Evolutionary conservation across 2,329 filamentous ascomycete genomes (phyloP), one percentile per base, ranked within the genome.

Genomic region (Colletotrichum abscissum): DNA sequence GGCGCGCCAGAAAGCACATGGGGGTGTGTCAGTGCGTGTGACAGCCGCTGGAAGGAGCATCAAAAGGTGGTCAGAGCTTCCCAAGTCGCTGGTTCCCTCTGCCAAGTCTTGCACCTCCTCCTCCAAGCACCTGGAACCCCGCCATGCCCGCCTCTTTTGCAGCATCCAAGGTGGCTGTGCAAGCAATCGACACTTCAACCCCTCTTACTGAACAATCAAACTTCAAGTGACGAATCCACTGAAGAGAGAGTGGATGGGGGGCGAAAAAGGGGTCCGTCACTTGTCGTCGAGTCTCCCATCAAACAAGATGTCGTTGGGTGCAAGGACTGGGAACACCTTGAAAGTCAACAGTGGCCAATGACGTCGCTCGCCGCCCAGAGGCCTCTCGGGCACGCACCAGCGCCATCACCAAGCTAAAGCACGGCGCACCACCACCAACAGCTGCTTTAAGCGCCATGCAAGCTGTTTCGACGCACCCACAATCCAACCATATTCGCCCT

Each of bases 401-500:
- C 33, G 46, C 24, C 35, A 66, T 33, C 63, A 66, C 35, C 54
- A 58, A 60, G 60, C 68, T 62, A 71, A 56, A 71, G 69, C 52
- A 62, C 65, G 56, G 28, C 35, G 24, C 46, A 70, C 52, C 60
- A 73, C 22, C 52, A 63, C 35, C 55, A 71, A 46, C 46, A 22
- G 19, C 19, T 56, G 55, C 16, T 69, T 74, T 74, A 74, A 74
- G 72, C 72, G 72, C 72, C 72, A 72, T 74, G 57, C 63, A 67
- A 72, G 68, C 42, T 58, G 72, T 62, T 67, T 67, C 68, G 55
- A 46, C 62, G 24, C 52, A 54, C 70, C 3, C 33, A 30, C 71
- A 71, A 72, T 63, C 72, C 72, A 74, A 74, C 72, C 72, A 67
- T 24, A 26, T 19, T 28, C 56, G 35, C 57, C 38, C 42, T 67